Evolutionary conservation across 768 basidiomycete genomes (phyloP).

Genomic region (Tricholomella constricta): DNA sequence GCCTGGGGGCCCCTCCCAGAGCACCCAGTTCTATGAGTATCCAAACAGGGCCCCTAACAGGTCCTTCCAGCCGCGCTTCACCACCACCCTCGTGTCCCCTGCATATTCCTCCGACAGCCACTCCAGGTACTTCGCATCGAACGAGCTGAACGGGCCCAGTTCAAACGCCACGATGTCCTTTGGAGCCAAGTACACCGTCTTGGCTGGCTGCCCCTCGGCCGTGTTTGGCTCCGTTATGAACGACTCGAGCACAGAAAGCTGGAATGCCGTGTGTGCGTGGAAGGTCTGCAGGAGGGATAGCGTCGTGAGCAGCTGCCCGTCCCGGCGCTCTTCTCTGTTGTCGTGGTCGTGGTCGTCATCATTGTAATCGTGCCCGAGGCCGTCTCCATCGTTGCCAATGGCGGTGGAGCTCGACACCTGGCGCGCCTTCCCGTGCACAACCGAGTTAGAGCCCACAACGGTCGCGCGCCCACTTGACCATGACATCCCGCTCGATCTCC

Average conservation of each 20-base stretch:
- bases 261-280: conserved; percentile 63
- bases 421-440: conserved; percentile 28
- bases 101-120: conserved; percentile 75
- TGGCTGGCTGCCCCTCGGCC: background rate
- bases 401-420: conserved; percentile 30
- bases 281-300: conserved; percentile 67
- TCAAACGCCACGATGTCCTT: conserved; percentile 70
- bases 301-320: conserved; percentile 45
- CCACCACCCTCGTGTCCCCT: conserved; percentile 39
- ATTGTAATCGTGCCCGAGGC: background rate
- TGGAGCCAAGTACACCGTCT: conserved; percentile 50
- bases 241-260: conserved; percentile 49
- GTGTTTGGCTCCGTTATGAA: conserved; percentile 26
- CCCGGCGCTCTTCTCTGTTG: conserved; percentile 27
- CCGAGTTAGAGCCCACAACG: conserved; percentile 19
- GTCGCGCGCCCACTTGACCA: conserved; percentile 45
- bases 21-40: too few relatives aligned
- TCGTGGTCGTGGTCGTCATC: conserved; percentile 16
- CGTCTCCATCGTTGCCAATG: conserved; percentile 1
- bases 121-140: conserved; percentile 76
- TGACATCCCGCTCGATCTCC: conserved; percentile 53
- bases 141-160: conserved; percentile 68
- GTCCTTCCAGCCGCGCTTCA: conserved; percentile 55
- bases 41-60: conserved; percentile 32
- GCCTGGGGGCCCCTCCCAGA: too few relatives aligned